Conservation (phyloP, 2,329 filamentous ascomycete genomes). For the Colletotrichum tropicale region DNA sequence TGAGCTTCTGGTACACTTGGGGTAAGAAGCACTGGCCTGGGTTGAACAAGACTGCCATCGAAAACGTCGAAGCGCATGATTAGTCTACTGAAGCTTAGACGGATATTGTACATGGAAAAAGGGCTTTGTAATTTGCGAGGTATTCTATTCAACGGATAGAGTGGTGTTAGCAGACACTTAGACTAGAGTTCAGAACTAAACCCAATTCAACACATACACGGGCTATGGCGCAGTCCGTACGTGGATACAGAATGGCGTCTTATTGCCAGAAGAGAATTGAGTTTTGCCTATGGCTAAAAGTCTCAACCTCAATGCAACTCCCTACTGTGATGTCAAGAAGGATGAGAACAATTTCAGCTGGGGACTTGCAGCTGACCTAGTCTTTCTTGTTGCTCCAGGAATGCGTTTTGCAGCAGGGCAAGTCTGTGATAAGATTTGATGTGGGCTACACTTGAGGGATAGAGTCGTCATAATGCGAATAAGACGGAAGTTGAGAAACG, state of each 20-base stretch:
- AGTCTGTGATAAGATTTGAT: fast-evolving
- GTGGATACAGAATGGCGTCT: fast-evolving
- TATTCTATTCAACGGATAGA: not conserved
- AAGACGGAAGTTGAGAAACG: not conserved
- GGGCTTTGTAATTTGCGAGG: not conserved
- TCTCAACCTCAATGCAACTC: not conserved
- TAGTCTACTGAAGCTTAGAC: not conserved
- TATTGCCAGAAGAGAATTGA: not conserved
- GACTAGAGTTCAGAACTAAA: not conserved
- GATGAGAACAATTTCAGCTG: too few species aligned
- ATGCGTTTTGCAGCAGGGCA: too few species aligned
- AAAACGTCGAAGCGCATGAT: constrained; percentile 3
- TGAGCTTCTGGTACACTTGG: constrained; percentile 12
- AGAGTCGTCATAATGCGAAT: not conserved
- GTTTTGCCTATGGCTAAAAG: not conserved
- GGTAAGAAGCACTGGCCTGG: constrained; percentile 16
- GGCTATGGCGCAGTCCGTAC: not conserved
- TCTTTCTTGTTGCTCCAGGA: not conserved
- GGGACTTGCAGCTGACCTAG: not conserved
- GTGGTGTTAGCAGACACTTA: not conserved
- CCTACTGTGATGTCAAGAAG: not conserved
- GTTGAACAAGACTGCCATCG: constrained; percentile 10
- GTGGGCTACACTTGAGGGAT: not conserved
- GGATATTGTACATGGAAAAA: not conserved
- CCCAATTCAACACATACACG: not conserved